Percentiles rank a stretch among this genome's conserved stretches.
Evolutionary conservation across 306 rosid genomes (phyloP).

Genomic region (Trifolium repens): DNA sequence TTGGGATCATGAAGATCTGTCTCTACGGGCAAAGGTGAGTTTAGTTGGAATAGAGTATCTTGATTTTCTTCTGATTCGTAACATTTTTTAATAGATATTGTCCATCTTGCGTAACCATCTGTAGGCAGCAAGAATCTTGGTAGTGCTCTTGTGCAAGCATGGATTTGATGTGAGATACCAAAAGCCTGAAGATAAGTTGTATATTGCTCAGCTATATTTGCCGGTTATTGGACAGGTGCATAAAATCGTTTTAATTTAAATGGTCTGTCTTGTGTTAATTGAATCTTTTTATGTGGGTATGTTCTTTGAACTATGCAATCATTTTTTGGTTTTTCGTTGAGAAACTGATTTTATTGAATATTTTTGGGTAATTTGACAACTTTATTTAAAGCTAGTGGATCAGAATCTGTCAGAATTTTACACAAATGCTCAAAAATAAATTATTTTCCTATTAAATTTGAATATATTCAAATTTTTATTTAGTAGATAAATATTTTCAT

Average conservation of each 20-base stretch:
- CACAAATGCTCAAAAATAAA: background rate
- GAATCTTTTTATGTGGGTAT: constrained; percentile 7
- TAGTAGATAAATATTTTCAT: constrained; percentile 1
- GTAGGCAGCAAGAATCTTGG: constrained; percentile 94
- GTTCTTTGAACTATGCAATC: constrained; percentile 8
- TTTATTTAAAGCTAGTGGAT: background rate
- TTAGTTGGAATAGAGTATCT: constrained; percentile 29
- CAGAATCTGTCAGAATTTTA: background rate
- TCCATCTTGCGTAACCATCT: constrained; percentile 36
- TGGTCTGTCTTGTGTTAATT: constrained; percentile 20
- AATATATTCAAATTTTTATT: constrained; percentile 10
- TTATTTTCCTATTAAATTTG: constrained; percentile 16
- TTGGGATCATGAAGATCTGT: constrained; percentile 97
- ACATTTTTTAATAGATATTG: constrained; percentile 5
- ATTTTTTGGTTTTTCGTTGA: background rate
- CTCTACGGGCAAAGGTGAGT: constrained; percentile 86
- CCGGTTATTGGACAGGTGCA: constrained; percentile 94
- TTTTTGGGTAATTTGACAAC: background rate
- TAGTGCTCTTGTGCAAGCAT: constrained; percentile 95
- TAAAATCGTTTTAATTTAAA: background rate
- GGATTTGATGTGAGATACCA: constrained; percentile 99
- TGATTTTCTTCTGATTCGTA: constrained; percentile 27
- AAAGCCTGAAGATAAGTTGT: constrained; percentile 94
- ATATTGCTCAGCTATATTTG: constrained; percentile 95
- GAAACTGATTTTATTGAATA: background rate